Conservation (phyloP, 2,329 filamentous ascomycete species). For the Tolypocladium ophioglossoides region DNA sequence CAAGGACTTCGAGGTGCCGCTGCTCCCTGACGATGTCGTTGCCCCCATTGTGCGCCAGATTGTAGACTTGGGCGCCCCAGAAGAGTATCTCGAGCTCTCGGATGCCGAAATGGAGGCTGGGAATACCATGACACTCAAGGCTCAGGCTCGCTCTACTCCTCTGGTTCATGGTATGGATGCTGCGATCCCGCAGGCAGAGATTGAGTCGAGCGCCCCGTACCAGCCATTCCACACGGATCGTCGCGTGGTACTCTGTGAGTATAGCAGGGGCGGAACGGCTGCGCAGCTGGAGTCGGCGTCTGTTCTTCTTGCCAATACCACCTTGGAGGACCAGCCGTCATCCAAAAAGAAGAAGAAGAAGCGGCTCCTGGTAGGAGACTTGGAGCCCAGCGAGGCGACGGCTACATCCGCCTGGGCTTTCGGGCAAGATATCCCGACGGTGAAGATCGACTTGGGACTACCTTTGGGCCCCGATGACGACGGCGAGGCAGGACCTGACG, state of each 20-base stretch:
- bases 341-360: conserved; percentile 26
- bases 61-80: conserved; percentile 37
- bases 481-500: conserved; percentile 33
- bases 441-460: conserved; percentile 43
- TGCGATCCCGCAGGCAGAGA: conserved; percentile 69
- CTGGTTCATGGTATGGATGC: conserved; percentile 42
- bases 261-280: conserved; percentile 24
- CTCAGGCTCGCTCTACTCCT: conserved; percentile 22
- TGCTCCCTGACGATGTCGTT: conserved; percentile 48
- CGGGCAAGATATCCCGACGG: conserved; percentile 40
- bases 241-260: conserved; percentile 68
- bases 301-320: conserved; percentile 28
- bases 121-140: conserved; percentile 41
- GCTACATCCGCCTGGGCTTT: conserved; percentile 42
- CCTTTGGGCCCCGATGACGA: conserved; percentile 39
- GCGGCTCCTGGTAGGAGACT: neutral
- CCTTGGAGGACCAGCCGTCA: conserved; percentile 26
- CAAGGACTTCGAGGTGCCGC: conserved; percentile 56
- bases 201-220: conserved; percentile 91
- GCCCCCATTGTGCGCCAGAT: conserved; percentile 45
- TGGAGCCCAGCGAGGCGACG: conserved; percentile 4
- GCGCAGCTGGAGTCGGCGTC: conserved; percentile 25
- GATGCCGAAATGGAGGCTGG: conserved; percentile 43
- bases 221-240: conserved; percentile 92
- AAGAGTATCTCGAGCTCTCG: conserved; percentile 43